Conservation (phyloP, 2,329 filamentous ascomycete species). For the Apiospora marii region DNA sequence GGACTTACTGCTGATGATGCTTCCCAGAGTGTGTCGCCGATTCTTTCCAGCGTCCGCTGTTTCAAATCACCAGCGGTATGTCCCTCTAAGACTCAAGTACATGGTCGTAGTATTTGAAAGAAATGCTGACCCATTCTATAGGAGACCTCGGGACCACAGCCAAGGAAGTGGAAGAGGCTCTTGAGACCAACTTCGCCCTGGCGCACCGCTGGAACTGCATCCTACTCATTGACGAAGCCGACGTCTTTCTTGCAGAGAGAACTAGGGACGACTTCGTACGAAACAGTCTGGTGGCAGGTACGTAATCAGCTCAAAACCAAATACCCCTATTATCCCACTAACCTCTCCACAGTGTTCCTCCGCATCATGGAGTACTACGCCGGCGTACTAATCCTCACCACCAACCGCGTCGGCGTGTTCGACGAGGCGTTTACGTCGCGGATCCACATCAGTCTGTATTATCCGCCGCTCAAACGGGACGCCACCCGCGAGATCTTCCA, state of each 20-base stretch:
- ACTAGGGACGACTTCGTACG: not conserved
- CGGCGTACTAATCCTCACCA: slow-evolving; percentile 49
- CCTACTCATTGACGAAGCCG: slow-evolving; percentile 16
- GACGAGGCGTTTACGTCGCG: slow-evolving; percentile 38
- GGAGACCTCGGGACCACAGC: slow-evolving; percentile 24
- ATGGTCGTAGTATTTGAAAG: no score
- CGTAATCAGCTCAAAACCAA: not conserved
- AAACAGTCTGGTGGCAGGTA: slow-evolving; percentile 10
- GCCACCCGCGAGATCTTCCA: slow-evolving; percentile 15
- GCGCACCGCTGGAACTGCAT: slow-evolving; percentile 21
- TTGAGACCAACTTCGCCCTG: not conserved
- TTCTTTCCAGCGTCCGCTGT: not conserved
- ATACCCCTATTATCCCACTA: not conserved
- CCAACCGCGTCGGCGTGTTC: slow-evolving; percentile 40
- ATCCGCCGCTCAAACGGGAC: slow-evolving; percentile 31
- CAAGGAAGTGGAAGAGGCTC: not conserved
- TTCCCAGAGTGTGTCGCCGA: slow-evolving; percentile 5
- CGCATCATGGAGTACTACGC: slow-evolving; percentile 41
- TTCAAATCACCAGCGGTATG: slow-evolving; percentile 5
- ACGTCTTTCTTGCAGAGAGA: not conserved
- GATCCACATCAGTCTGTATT: slow-evolving; percentile 42
- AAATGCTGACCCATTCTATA: not conserved
- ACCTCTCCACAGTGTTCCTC: slow-evolving; percentile 1
- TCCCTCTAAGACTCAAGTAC: not conserved
- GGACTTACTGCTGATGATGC: not conserved